These are phyloP conservation scores for Colletotrichum liriopes DNA, from an alignment of 2,329 filamentous ascomycete species.

Conservation along the genomic window DNA sequence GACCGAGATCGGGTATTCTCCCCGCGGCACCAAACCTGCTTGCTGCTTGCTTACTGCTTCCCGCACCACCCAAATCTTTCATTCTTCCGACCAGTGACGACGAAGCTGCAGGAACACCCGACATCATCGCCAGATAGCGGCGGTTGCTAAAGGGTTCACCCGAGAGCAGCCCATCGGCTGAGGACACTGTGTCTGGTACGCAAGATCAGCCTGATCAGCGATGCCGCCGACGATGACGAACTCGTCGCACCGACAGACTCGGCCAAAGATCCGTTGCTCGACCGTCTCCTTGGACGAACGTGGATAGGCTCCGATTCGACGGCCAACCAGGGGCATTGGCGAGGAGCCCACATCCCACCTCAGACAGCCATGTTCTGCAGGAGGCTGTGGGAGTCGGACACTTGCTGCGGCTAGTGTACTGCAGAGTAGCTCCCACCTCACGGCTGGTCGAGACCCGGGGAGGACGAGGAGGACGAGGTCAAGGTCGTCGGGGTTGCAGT, in stretches of 20 bases:
- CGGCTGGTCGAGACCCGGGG: background rate
- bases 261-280: slow-evolving; percentile 30
- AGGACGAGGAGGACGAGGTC: background rate
- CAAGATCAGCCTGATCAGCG: slow-evolving; percentile 31
- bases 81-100: slow-evolving; percentile 31
- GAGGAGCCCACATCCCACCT: slow-evolving; percentile 11
- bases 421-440: background rate
- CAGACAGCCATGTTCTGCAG: slow-evolving; percentile 1
- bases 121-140: background rate
- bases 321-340: slow-evolving; percentile 8
- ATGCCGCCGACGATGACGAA: slow-evolving; percentile 14
- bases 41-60: slow-evolving; percentile 1
- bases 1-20: background rate
- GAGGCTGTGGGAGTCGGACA: background rate
- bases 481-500: background rate
- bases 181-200: slow-evolving; percentile 30
- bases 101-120: slow-evolving; percentile 39
- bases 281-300: slow-evolving; percentile 4
- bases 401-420: background rate
- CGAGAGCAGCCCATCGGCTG: background rate
- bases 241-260: slow-evolving; percentile 13
- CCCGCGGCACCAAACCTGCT: background rate
- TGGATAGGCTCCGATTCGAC: slow-evolving; percentile 29
- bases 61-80: slow-evolving; percentile 4
- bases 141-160: background rate